A percentile compares a stretch with the other conserved stretches of the same genome.
phyloP scores from a whole-genome alignment of 2,329 filamentous ascomycete species.

The Fusarium annulatum region DNA sequence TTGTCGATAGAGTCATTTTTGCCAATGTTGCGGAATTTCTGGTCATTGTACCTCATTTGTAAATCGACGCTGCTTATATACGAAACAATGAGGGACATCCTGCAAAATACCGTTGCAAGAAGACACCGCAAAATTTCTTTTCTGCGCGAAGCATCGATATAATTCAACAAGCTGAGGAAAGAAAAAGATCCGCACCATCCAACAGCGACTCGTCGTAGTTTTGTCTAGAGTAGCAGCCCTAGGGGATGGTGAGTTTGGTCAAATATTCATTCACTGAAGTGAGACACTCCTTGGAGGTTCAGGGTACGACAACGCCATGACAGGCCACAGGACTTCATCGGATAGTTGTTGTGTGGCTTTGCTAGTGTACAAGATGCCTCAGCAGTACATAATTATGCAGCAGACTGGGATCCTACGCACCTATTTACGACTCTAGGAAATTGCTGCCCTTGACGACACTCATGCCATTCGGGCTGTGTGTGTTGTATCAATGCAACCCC shows the following conservation, averaged over 20 bases:
- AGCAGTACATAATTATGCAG: rapidly evolving
- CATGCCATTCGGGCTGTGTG: background rate
- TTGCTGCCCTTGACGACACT: background rate
- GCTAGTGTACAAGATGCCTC: background rate
- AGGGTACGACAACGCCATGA: background rate
- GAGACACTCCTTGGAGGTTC: background rate
- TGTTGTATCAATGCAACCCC: background rate
- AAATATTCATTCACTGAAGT: background rate
- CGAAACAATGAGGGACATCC: too few species aligned
- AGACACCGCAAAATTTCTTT: too few species aligned
- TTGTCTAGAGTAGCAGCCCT: background rate
- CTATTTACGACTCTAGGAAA: background rate
- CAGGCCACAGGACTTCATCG: background rate
- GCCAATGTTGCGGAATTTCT: too few species aligned
- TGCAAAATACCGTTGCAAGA: too few species aligned
- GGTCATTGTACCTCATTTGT: too few species aligned
- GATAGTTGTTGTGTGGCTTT: background rate
- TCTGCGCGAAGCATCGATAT: too few species aligned
- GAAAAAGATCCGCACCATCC: background rate
- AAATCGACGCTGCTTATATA: too few species aligned
- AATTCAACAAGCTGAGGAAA: background rate
- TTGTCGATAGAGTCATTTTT: too few species aligned
- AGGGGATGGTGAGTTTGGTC: too few species aligned
- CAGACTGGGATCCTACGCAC: background rate
- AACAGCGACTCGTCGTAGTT: background rate